A percentile compares a stretch with the other conserved stretches of the same genome.
phyloP scores from a whole-genome alignment of 2,329 filamentous ascomycete species.

The Fusarium sp. region DNA sequence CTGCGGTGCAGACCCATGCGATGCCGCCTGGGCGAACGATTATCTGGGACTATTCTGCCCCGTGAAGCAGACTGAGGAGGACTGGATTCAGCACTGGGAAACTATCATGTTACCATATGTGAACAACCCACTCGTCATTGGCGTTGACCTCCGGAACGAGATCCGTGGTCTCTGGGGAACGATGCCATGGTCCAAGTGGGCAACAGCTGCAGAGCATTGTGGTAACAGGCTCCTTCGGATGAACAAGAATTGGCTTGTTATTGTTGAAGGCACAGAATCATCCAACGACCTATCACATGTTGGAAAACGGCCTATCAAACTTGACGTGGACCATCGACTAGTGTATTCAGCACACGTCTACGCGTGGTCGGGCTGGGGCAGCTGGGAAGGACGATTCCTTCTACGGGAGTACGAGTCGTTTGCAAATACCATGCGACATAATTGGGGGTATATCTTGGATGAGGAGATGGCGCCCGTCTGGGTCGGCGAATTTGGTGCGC shows the following conservation, averaged over 20 bases:
- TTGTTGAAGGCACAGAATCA: slow-evolving; percentile 76
- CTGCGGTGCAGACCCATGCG: slow-evolving; percentile 75
- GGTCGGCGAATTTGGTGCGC: slow-evolving; percentile 76
- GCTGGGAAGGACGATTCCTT: slow-evolving; percentile 68
- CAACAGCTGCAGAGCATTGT: slow-evolving; percentile 71
- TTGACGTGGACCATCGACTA: slow-evolving; percentile 66
- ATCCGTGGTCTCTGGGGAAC: slow-evolving; percentile 77
- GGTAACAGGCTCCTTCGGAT: slow-evolving; percentile 70
- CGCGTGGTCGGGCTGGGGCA: slow-evolving; percentile 77
- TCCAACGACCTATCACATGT: slow-evolving; percentile 73
- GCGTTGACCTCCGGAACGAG: slow-evolving; percentile 76
- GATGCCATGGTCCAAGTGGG: slow-evolving; percentile 75
- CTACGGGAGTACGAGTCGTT: slow-evolving; percentile 73
- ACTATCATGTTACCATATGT: slow-evolving; percentile 70
- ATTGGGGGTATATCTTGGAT: slow-evolving; percentile 74
- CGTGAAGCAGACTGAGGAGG: slow-evolving; percentile 71
- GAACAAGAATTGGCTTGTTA: slow-evolving; percentile 73
- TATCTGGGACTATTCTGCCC: slow-evolving; percentile 71
- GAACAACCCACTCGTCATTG: slow-evolving; percentile 71
- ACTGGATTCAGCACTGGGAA: slow-evolving; percentile 76
- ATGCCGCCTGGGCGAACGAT: slow-evolving; percentile 75
- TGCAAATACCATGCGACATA: slow-evolving; percentile 69
- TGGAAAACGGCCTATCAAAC: slow-evolving; percentile 64
- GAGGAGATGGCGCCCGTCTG: slow-evolving; percentile 67
- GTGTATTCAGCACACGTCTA: slow-evolving; percentile 79